Evolutionary conservation across 441 rosid genomes (phyloP), one percentile per base, ranked within the genome.

Genomic region (Heliophila coronopifolia): DNA sequence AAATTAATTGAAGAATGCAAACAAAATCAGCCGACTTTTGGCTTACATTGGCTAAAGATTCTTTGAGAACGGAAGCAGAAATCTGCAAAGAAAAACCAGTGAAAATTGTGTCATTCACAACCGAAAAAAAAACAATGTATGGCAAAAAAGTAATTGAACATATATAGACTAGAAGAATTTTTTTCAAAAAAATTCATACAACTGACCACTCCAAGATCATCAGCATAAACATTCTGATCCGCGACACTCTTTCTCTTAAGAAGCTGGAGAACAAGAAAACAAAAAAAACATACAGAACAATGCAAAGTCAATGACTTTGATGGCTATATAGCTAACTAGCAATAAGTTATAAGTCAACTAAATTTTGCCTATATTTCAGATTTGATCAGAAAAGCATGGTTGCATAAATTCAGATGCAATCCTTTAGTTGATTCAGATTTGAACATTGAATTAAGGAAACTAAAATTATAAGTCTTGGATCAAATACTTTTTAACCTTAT

Each of bases 11-110:
- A 36, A 18, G 28, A 44, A 15, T n/a, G n/a, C 9, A 5, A 3
- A 13, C 3, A n/a, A 23, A 3, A 6, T 18, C 7, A 30, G 7
- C 16, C 12, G 26, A 8, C 7, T 34, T 25, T 45, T 32, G 33
- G 52, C 96, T 89, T 80, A 88, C 96, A 82, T 79, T 82, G 70
- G 84, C 80, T 73, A 93, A 66, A 43, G 97, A 84, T 77, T 86
- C 97, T 73, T 66, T 79, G 59, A 84, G 89, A 53, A 85, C 93
- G 2, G 85, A 76, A 55, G 86, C 70, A 64, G 94, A 93, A 24
- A 93, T 74, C 97, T 92, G 83, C 78, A 67, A 57, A 54, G 53
- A 14, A 46, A n/a, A 54, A 19, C 31, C 28, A 27, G 35, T 9
- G 39, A 64, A 56, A 28, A 1, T 41, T 2, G 18, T 41, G 12